Evolutionary conservation across 768 basidiomycete genomes (phyloP).

Genomic region (Lactarius evosmus): DNA sequence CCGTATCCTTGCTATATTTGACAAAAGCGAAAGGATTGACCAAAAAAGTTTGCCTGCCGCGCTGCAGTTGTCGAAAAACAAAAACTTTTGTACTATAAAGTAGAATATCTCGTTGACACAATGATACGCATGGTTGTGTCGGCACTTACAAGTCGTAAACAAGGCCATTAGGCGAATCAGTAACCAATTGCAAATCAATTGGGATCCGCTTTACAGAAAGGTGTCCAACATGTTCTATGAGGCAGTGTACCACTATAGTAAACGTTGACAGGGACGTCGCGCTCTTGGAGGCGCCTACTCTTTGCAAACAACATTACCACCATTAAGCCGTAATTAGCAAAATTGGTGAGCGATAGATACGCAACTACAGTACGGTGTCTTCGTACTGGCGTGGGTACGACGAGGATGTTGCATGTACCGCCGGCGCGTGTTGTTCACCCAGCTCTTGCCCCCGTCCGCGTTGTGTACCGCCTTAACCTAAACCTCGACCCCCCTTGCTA

Average conservation of each 20-base stretch:
- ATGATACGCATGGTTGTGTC: background rate
- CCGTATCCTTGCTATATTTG: too few species aligned
- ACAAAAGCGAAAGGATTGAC: background rate
- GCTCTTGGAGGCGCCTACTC: background rate
- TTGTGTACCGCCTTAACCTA: background rate
- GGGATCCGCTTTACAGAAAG: background rate
- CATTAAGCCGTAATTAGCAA: background rate
- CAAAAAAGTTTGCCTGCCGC: background rate
- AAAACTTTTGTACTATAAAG: too few species aligned
- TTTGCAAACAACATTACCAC: too few species aligned
- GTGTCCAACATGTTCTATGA: background rate
- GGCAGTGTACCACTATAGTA: background rate
- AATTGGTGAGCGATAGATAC: background rate
- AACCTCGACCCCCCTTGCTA: too few species aligned
- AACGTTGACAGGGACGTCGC: background rate
- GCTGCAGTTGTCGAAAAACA: background rate
- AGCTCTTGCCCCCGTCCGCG: background rate
- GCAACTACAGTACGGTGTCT: background rate
- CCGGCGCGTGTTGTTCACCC: too few species aligned
- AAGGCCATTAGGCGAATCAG: background rate
- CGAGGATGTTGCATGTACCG: too few species aligned
- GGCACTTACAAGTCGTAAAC: background rate
- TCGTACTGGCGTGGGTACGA: background rate
- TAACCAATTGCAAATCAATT: background rate
- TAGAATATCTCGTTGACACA: too few species aligned